Evolutionary conservation across 768 basidiomycete species (phyloP), one percentile per base, ranked within the genome.

Genomic region (Neoboletus magnificus): DNA sequence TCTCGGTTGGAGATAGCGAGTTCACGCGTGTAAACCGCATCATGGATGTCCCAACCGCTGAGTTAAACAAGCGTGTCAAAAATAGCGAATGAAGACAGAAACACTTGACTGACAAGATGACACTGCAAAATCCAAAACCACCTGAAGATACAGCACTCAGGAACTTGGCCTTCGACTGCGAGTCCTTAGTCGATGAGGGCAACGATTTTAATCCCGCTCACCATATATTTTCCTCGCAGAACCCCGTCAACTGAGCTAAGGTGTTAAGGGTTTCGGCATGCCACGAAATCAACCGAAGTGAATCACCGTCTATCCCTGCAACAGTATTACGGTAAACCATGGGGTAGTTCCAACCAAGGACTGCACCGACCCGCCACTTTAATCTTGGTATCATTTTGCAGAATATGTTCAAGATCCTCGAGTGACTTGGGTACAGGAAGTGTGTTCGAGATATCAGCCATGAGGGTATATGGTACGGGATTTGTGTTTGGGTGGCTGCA

Each of bases 1-100:
- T 81, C 82, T 66, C 82, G 84, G 74, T 97, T 98, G 23, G 94
- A 95, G 56, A 99, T 89, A 15, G 87, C 77, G 12, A 98, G 83
- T 71, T 98, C 97, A 23, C 79, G 81, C 5, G 84, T 79, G 74
- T 98, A 98, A 5, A 90, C 82, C 0, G 79, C 59, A 67, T 98
- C 97, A 62, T 98, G 93, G 16, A 98, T 85, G 70, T 96, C 91
- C 95, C 92, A 93, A 46, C 89, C 91, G 57, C 87, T 93, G 22
- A 23, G 18, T 47, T 49, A 51, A 56, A 52, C 42, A 62, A 39
- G 33, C 46, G 15, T 16, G 11, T 44, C 10, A 43, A 15, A 48
- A 43, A 48, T 42, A 40, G 9, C 10, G 0, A 2, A 48, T 35
- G 48, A 43, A 40, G 32, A 46, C 10, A 25, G 16, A 52, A 47